phyloP scores from a whole-genome alignment of 1,284 basidiomycete genomes.

The Naganishia cerealis region DNA sequence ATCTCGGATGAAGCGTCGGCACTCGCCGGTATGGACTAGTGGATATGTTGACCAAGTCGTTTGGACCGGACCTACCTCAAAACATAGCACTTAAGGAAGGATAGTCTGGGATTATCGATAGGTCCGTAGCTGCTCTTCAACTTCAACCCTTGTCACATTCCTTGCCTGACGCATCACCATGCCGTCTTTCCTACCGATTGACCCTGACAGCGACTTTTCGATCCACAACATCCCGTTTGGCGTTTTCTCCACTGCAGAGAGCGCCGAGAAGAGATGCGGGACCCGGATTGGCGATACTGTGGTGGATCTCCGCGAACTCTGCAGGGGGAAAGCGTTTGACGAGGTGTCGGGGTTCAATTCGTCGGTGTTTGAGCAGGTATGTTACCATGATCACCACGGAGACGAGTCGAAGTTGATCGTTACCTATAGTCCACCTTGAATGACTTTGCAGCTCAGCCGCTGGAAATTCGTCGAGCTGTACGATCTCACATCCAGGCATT shows the following conservation, averaged over 20 bases:
- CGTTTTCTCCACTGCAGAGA: constrained; percentile 4
- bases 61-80: too few species aligned
- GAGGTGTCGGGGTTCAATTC: constrained; percentile 2
- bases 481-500: constrained; percentile 17
- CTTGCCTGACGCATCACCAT: constrained; percentile 2
- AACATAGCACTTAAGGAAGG: too few species aligned
- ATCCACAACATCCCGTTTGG: constrained; percentile 35
- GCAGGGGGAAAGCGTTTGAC: constrained; percentile 10
- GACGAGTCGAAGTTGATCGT: background rate
- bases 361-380: constrained; percentile 21
- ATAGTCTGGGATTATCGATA: background rate
- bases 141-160: background rate
- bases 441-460: constrained; percentile 23
- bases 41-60: too few species aligned
- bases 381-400: background rate
- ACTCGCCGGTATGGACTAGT: too few species aligned
- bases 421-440: constrained; percentile 22
- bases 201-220: constrained; percentile 31
- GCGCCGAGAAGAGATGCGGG: constrained; percentile 14
- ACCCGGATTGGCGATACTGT: constrained; percentile 23
- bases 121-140: background rate
- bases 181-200: constrained; percentile 21
- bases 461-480: constrained; percentile 13
- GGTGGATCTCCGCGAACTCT: constrained; percentile 9
- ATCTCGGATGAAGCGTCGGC: background rate